These are phyloP conservation scores for Urostyla sp. DNA, from an alignment of 73 alveolate species.

Conservation along the genomic window DNA sequence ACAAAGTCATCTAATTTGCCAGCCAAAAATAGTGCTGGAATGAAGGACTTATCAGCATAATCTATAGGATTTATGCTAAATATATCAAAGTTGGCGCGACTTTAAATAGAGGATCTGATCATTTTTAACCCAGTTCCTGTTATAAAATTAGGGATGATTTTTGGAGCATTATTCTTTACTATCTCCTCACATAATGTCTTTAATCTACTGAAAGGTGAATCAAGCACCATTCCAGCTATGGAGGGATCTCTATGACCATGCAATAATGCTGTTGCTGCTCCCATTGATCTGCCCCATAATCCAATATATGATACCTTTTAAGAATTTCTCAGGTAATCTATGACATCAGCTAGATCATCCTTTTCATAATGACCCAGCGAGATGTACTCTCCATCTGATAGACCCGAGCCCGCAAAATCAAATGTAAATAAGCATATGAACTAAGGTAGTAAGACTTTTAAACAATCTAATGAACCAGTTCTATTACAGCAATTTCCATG, in stretches of 20 bases:
- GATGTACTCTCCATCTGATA: conserved; percentile 91
- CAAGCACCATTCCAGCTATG: conserved; percentile 97
- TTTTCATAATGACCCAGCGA: conserved; percentile 92
- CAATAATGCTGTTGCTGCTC: conserved; percentile 96
- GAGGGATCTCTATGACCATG: conserved; percentile 95
- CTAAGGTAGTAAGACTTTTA: conserved; percentile 73
- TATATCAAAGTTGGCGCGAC: conserved; percentile 91
- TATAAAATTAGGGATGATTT: conserved; percentile 75
- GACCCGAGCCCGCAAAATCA: conserved; percentile 96
- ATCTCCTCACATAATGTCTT: conserved; percentile 82
- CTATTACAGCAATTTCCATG: conserved; percentile 97
- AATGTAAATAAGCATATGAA: conserved; percentile 80
- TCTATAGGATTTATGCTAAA: conserved; percentile 89
- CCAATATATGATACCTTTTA: conserved; percentile 89
- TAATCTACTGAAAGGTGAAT: conserved; percentile 91
- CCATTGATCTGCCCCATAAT: conserved; percentile 98
- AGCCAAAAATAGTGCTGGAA: conserved; percentile 94
- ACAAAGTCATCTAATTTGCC: conserved; percentile 96
- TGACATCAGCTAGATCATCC: conserved; percentile 80
- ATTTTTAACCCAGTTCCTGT: conserved; percentile 77
- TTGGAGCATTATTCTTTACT: conserved; percentile 77
- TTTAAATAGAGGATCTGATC: conserved; percentile 80
- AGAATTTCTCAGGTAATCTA: conserved; percentile 79
- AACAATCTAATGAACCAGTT: conserved; percentile 86
- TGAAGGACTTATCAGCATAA: conserved; percentile 82